A percentile compares a stretch with the other conserved stretches of the same genome.
phyloP scores from a whole-genome alignment of 1,284 basidiomycete species.

The Cutaneotrichosporon cavernicola region DNA sequence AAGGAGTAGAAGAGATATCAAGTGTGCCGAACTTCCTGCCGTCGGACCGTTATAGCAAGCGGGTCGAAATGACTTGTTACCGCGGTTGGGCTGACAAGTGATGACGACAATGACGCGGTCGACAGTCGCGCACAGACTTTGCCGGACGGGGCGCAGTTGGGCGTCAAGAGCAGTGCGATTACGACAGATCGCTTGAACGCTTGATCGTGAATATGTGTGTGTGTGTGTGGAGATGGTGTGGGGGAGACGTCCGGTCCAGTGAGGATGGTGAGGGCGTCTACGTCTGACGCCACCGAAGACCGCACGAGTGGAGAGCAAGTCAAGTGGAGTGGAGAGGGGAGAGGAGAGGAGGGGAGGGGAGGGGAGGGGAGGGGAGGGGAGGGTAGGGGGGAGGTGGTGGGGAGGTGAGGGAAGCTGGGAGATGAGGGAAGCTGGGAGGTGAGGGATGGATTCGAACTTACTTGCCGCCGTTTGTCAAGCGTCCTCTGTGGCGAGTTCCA shows the following conservation, averaged over 20 bases:
- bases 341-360: neutral
- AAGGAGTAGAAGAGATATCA: neutral
- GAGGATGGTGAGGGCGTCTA: neutral
- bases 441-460: too few relatives aligned
- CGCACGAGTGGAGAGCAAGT: neutral
- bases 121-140: neutral
- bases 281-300: neutral
- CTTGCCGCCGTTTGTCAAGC: too few relatives aligned
- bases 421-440: neutral
- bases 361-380: neutral
- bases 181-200: neutral
- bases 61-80: neutral
- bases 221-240: neutral
- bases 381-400: too few relatives aligned
- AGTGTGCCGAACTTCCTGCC: neutral
- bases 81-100: neutral
- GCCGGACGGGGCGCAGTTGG: neutral
- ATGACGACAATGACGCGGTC: constrained; percentile 6
- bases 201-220: neutral
- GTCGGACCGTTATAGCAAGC: neutral
- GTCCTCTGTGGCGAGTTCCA: neutral
- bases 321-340: neutral
- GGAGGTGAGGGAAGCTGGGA: neutral
- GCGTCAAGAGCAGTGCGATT: neutral
- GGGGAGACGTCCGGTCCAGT: neutral